A percentile compares a stretch with the other conserved stretches of the same genome.
Evolutionary conservation across 164 flowering plant genomes (phyloP).

Genomic region (Berberis vulgaris): DNA sequence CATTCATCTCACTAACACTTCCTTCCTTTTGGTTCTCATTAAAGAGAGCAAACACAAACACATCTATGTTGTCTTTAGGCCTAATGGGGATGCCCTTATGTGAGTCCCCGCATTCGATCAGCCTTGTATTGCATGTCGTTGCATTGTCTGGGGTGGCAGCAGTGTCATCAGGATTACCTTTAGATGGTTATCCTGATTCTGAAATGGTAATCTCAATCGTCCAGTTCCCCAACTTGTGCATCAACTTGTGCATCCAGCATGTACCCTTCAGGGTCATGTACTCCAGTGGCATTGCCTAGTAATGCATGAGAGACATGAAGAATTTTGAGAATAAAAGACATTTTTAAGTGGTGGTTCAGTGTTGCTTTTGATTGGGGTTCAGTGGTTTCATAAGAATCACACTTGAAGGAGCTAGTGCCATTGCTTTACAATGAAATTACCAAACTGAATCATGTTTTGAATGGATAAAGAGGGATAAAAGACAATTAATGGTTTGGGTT

Average conservation of each 20-base stretch:
- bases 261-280: slow-evolving; percentile 40
- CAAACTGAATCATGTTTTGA: too few relatives aligned
- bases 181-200: slow-evolving; percentile 81
- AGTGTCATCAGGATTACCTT: slow-evolving; percentile 28
- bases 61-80: slow-evolving; percentile 35
- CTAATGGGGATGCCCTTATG: slow-evolving; percentile 51
- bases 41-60: slow-evolving; percentile 56
- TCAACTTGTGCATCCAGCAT: slow-evolving; percentile 72
- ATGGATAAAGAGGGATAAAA: too few relatives aligned
- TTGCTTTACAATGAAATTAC: too few relatives aligned
- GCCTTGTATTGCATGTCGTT: slow-evolving; percentile 35
- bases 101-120: slow-evolving; percentile 37
- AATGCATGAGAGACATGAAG: slow-evolving; percentile 21
- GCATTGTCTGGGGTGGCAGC: slow-evolving; percentile 57
- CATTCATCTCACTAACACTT: slow-evolving; percentile 42
- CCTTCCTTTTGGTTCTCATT: slow-evolving; percentile 66
- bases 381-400: too few relatives aligned
- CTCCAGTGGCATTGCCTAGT: slow-evolving; percentile 31
- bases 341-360: background rate
- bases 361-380: too few relatives aligned
- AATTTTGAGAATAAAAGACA: background rate
- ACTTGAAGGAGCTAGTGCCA: too few relatives aligned
- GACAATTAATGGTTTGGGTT: too few relatives aligned
- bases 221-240: slow-evolving; percentile 28
- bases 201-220: slow-evolving; percentile 32